phyloP scores from a whole-genome alignment of 139 green algal genomes.

The Chlamydomonas sp. region DNA sequence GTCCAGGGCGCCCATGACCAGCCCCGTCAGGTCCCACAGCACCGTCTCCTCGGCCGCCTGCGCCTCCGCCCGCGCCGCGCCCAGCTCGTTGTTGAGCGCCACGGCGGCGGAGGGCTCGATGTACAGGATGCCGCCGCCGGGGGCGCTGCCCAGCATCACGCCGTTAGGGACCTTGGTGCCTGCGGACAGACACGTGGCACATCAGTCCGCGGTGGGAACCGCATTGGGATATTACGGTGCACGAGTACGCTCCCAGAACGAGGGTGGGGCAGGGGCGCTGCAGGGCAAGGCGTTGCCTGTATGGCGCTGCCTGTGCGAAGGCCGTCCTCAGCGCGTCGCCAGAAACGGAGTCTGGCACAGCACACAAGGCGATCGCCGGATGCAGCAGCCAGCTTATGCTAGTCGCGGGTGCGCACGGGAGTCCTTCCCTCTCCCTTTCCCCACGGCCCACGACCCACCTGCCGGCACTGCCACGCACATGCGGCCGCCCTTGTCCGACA shows the following conservation, averaged over 20 bases:
- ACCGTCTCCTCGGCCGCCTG: slow-evolving; percentile 81
- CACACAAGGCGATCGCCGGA: too few species aligned
- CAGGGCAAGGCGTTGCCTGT: too few species aligned
- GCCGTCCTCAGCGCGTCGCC: neutral
- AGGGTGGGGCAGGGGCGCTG: too few species aligned
- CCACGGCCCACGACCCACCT: slow-evolving; percentile 38
- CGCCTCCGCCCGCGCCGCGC: slow-evolving; percentile 68
- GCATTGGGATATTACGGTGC: neutral
- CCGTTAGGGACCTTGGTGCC: slow-evolving; percentile 46
- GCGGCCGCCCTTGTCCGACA: slow-evolving; percentile 68
- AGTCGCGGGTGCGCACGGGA: neutral
- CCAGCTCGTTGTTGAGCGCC: slow-evolving; percentile 84
- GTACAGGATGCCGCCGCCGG: slow-evolving; percentile 57
- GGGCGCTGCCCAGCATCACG: slow-evolving; percentile 72
- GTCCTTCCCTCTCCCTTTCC: neutral
- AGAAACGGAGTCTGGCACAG: neutral
- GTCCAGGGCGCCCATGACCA: slow-evolving; percentile 52
- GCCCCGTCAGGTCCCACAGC: slow-evolving; percentile 76
- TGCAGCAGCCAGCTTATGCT: too few species aligned
- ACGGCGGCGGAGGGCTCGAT: slow-evolving; percentile 80
- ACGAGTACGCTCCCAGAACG: too few species aligned
- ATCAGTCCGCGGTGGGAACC: neutral
- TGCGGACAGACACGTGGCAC: neutral
- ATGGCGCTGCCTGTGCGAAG: too few species aligned
- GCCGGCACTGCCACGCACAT: slow-evolving; percentile 76